phyloP scores from a whole-genome alignment of 2,329 filamentous ascomycete genomes.

The Bipolaris cookei region DNA sequence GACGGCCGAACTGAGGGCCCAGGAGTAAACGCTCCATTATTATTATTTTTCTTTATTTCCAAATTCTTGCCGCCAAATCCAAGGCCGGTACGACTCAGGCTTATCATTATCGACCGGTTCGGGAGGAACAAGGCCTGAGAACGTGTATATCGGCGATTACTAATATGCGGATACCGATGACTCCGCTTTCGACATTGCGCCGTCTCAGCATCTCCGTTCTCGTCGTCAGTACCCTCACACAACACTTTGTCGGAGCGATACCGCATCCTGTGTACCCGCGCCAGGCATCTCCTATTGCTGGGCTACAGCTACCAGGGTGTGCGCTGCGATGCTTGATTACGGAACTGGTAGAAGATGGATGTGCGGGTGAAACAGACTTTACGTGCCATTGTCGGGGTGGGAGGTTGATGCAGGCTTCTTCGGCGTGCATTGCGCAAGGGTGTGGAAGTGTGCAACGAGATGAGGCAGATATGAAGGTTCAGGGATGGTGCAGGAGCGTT shows the following conservation, averaged over 20 bases:
- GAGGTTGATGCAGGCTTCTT: constrained; percentile 15
- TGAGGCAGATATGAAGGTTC: constrained; percentile 15
- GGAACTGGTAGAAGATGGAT: constrained; percentile 24
- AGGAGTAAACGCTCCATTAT: neutral
- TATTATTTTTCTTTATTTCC: no score
- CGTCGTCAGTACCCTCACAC: neutral
- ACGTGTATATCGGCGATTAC: neutral
- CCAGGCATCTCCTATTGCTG: constrained; percentile 6
- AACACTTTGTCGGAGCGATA: constrained; percentile 6
- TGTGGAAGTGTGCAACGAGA: constrained; percentile 14
- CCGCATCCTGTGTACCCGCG: constrained; percentile 7
- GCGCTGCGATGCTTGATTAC: constrained; percentile 29
- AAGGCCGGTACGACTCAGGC: neutral
- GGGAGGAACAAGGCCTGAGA: neutral
- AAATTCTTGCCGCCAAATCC: neutral
- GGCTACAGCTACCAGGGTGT: constrained; percentile 24
- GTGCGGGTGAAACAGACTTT: constrained; percentile 27
- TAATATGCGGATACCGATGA: neutral
- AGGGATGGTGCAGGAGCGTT: neutral
- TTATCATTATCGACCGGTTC: neutral
- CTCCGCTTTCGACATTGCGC: neutral
- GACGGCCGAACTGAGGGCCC: neutral
- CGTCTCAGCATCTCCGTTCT: constrained; percentile 3
- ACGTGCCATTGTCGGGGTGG: constrained; percentile 25
- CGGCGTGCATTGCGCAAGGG: constrained; percentile 18